Percentiles rank a stretch among this genome's conserved stretches.
phyloP scores from a whole-genome alignment of 495 filamentous ascomycete species.

The Penicillium atrosanguineum region DNA sequence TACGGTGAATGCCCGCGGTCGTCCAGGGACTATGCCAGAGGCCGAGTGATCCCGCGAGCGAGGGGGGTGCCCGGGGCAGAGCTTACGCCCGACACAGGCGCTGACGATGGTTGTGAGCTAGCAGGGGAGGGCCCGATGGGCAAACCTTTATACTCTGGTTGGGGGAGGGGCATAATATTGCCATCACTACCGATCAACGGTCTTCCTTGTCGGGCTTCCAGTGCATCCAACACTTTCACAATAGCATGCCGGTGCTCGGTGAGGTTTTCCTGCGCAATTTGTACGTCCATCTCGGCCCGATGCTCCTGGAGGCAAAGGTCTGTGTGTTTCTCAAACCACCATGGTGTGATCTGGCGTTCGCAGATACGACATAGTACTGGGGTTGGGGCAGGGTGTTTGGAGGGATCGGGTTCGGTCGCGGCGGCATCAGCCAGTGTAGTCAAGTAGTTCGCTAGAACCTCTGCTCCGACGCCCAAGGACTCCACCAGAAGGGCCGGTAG shows the following conservation, averaged over 20 bases:
- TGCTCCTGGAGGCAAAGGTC: constrained; percentile 96
- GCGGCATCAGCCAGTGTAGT: constrained; percentile 85
- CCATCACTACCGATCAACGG: constrained; percentile 59
- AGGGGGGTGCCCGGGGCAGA: constrained; percentile 68
- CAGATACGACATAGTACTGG: constrained; percentile 95
- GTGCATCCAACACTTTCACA: constrained; percentile 87
- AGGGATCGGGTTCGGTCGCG: constrained; percentile 82
- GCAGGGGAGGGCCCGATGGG: constrained; percentile 70
- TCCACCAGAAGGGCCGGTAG: constrained; percentile 89
- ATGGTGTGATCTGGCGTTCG: constrained; percentile 95
- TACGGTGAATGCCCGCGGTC: constrained; percentile 81
- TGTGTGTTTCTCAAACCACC: constrained; percentile 99
- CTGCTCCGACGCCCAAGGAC: constrained; percentile 88
- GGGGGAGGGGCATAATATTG: constrained; percentile 42
- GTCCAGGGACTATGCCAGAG: constrained; percentile 65
- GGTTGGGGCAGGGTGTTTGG: constrained; percentile 77
- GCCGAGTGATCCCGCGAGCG: constrained; percentile 80
- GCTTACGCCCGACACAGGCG: constrained; percentile 59
- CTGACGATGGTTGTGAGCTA: constrained; percentile 54
- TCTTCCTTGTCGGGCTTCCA: constrained; percentile 77
- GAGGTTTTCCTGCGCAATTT: constrained; percentile 87
- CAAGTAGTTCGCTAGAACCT: constrained; percentile 90
- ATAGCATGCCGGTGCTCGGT: constrained; percentile 95
- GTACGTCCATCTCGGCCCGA: constrained; percentile 94
- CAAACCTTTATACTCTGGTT: constrained; percentile 87